Conservation (phyloP, 225 moss, liverwort and hornwort genomes). For the Pseudisothecium myosuroides region DNA sequence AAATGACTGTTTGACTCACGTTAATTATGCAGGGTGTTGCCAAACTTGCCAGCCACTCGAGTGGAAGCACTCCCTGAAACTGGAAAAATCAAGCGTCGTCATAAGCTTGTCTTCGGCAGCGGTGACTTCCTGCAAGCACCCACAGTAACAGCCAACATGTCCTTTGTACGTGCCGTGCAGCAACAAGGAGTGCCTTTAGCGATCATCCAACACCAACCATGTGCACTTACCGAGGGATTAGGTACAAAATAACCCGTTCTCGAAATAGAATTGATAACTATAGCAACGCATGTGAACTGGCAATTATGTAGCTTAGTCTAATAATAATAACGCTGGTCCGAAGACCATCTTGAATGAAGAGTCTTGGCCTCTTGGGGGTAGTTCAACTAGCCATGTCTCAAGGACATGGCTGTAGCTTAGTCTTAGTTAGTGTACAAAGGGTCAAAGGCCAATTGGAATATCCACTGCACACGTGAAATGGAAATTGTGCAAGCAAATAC, state of each 20-base stretch:
- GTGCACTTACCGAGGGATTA: slow-evolving; percentile 71
- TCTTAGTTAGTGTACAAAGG: background rate
- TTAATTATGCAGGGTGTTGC: slow-evolving; percentile 45
- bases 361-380: background rate
- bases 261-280: background rate
- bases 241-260: background rate
- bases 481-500: background rate
- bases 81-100: slow-evolving; percentile 69
- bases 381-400: background rate
- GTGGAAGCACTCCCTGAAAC: slow-evolving; percentile 66
- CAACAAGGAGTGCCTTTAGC: slow-evolving; percentile 68
- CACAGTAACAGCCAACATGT: slow-evolving; percentile 81
- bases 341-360: background rate
- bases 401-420: background rate
- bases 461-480: background rate
- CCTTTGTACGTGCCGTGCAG: slow-evolving; percentile 75
- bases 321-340: background rate
- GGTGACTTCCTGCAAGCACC: slow-evolving; percentile 70
- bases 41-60: slow-evolving; percentile 51
- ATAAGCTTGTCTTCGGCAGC: slow-evolving; percentile 85
- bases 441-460: background rate
- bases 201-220: slow-evolving; percentile 69
- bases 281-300: background rate
- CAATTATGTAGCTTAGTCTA: background rate
- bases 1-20: background rate